A percentile compares a stretch with the other conserved stretches of the same genome.
phyloP scores from a whole-genome alignment of 2,329 filamentous ascomycete genomes.

The Exophiala viscosa region DNA sequence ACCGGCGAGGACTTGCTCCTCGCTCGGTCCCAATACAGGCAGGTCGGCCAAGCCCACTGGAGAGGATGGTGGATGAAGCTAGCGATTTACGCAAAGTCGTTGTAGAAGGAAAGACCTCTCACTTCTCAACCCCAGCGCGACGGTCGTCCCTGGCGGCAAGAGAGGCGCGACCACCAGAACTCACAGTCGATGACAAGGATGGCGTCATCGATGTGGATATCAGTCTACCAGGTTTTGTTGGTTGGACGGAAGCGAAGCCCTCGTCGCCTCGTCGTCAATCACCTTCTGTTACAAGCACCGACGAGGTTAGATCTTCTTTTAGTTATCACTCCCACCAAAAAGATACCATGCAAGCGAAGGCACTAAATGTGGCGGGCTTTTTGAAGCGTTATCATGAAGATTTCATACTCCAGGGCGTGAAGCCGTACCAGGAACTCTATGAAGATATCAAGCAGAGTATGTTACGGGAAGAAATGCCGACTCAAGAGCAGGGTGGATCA shows the following conservation, averaged over 20 bases:
- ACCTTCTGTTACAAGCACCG: conserved; percentile 49
- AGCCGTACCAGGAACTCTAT: conserved; percentile 51
- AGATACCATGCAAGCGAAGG: conserved; percentile 27
- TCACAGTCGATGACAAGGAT: conserved; percentile 43
- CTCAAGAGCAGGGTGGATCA: background rate
- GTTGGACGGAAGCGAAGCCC: conserved; percentile 32
- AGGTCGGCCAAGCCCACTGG: conserved; percentile 27
- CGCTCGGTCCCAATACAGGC: conserved; percentile 13
- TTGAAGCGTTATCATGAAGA: conserved; percentile 56
- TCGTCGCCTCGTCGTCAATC: conserved; percentile 15
- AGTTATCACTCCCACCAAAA: conserved; percentile 38
- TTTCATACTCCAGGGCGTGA: conserved; percentile 57
- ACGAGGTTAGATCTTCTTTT: conserved; percentile 45
- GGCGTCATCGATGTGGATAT: conserved; percentile 61
- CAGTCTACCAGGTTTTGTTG: conserved; percentile 50
- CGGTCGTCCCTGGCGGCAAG: conserved; percentile 4
- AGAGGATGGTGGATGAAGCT: conserved; percentile 43
- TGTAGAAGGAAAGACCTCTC: background rate
- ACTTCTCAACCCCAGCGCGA: background rate
- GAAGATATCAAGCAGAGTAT: conserved; percentile 56
- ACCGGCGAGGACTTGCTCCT: conserved; percentile 15
- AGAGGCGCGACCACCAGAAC: conserved; percentile 20
- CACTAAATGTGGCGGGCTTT: conserved; percentile 56
- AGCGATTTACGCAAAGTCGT: background rate
- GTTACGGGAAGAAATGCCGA: conserved; percentile 45